A percentile compares a stretch with the other conserved stretches of the same genome.
Conservation (phyloP, 2,329 filamentous ascomycete genomes). For the Erysiphe pulchra region DNA sequence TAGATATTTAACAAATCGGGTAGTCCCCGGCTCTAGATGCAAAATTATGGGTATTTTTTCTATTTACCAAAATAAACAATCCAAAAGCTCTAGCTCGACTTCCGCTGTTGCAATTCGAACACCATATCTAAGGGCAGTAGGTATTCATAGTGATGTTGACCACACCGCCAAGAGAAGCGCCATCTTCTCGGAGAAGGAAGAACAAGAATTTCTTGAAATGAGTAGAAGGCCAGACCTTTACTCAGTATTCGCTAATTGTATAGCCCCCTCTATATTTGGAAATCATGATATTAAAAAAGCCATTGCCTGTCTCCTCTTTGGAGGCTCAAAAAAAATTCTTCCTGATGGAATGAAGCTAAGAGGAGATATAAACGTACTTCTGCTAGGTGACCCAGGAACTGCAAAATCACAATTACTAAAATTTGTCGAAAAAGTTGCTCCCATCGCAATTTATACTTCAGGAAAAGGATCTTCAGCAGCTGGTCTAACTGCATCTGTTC, state of each 20-base stretch:
- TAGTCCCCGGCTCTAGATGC: slow-evolving; percentile 83
- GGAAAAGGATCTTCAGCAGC: slow-evolving; percentile 94
- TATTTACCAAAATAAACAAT: slow-evolving; percentile 83
- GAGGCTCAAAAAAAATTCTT: slow-evolving; percentile 90
- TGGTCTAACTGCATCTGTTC: slow-evolving; percentile 89
- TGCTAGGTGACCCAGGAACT: slow-evolving; percentile 92
- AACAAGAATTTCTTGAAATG: slow-evolving; percentile 85
- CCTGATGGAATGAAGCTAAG: slow-evolving; percentile 93
- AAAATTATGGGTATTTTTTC: slow-evolving; percentile 95
- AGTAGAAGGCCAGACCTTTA: slow-evolving; percentile 85
- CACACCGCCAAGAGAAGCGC: slow-evolving; percentile 67
- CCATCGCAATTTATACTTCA: slow-evolving; percentile 95
- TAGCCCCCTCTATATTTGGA: slow-evolving; percentile 92
- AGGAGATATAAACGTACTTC: slow-evolving; percentile 91
- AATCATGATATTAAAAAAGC: slow-evolving; percentile 94
- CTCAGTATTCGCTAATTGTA: slow-evolving; percentile 66
- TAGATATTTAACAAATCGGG: slow-evolving; percentile 78
- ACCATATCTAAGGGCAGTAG: slow-evolving; percentile 78
- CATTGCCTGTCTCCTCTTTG: slow-evolving; percentile 77
- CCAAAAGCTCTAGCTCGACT: slow-evolving; percentile 44
- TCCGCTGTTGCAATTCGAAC: slow-evolving; percentile 86
- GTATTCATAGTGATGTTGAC: slow-evolving; percentile 74
- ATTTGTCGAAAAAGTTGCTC: slow-evolving; percentile 88
- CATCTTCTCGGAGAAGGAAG: slow-evolving; percentile 79
- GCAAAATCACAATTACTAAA: slow-evolving; percentile 94